These are phyloP conservation scores for Cercospora sojina DNA, from an alignment of 2,329 filamentous ascomycete species.

Conservation along the genomic window DNA sequence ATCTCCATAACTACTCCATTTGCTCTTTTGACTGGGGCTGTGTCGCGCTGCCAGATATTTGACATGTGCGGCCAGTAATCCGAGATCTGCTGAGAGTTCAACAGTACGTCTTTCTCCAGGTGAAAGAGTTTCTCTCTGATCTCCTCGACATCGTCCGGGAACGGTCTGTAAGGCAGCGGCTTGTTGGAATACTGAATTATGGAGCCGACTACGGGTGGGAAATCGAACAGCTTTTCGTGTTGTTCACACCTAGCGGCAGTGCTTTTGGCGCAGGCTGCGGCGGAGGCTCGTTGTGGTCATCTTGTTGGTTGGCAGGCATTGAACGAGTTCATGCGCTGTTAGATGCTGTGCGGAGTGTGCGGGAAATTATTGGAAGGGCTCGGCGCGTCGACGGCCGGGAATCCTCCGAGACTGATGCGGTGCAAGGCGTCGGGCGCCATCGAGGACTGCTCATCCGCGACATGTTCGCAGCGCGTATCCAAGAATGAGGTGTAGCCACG, in stretches of 20 bases:
- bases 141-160: conserved; percentile 26
- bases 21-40: conserved; percentile 7
- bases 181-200: conserved; percentile 29
- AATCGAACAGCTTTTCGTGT: conserved; percentile 15
- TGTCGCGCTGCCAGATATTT: conserved; percentile 25
- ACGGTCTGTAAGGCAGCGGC: conserved; percentile 24
- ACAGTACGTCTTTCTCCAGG: conserved; percentile 24
- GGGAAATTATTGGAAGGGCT: background rate
- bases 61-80: conserved; percentile 32
- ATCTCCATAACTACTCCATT: conserved; percentile 25
- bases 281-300: background rate
- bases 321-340: conserved; percentile 6
- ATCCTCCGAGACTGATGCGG: conserved; percentile 2
- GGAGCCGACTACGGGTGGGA: conserved; percentile 28
- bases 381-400: background rate
- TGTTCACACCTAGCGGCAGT: conserved; percentile 8
- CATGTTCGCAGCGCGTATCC: background rate
- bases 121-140: conserved; percentile 28
- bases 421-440: conserved; percentile 7
- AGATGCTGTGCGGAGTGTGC: background rate
- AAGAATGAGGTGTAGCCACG: background rate
- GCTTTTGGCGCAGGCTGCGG: background rate
- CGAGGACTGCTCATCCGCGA: background rate
- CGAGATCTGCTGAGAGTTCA: conserved; percentile 30
- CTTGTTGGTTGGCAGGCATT: background rate